Conservation (phyloP, 2,329 filamentous ascomycete genomes). For the Fusarium domesticum region DNA sequence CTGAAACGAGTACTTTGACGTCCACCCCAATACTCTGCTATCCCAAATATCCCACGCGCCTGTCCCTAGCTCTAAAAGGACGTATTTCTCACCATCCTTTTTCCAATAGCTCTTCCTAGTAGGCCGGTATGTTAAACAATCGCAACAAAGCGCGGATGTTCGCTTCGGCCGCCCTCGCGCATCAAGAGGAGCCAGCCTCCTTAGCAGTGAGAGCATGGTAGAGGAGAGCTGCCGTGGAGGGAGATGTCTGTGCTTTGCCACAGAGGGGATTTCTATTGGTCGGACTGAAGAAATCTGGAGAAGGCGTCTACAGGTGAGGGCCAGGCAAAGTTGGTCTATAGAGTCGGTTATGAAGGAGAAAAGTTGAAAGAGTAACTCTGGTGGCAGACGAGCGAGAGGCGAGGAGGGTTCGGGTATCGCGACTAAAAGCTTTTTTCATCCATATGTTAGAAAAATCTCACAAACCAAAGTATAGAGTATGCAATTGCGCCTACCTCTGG, state of each 20-base stretch:
- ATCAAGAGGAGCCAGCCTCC: constrained; percentile 2
- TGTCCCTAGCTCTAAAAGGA: neutral
- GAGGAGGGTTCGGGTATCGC: constrained; percentile 3
- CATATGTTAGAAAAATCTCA: constrained; percentile 1
- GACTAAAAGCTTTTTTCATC: constrained; percentile 3
- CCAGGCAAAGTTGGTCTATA: constrained; percentile 6
- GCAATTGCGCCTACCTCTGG: constrained; percentile 2
- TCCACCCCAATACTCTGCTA: constrained; percentile 1
- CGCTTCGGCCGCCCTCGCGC: constrained; percentile 1
- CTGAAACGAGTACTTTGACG: constrained; percentile 3
- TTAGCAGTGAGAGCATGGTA: neutral
- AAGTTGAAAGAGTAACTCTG: constrained; percentile 7
- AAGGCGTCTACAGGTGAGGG: constrained; percentile 6
- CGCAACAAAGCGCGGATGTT: constrained; percentile 3
- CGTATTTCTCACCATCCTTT: constrained; percentile 1
- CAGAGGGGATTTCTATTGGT: constrained; percentile 1
- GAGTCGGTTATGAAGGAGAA: constrained; percentile 2
- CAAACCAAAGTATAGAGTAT: neutral
- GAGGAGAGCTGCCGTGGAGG: neutral
- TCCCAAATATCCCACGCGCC: constrained; percentile 1
- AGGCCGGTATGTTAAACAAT: constrained; percentile 4
- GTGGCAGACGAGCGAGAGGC: constrained; percentile 7
- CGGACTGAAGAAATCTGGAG: constrained; percentile 4
- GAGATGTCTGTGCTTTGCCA: constrained; percentile 1
- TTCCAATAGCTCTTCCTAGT: constrained; percentile 4